Evolutionary conservation across 2,329 filamentous ascomycete species (phyloP).

Genomic region (Fusarium sp.): DNA sequence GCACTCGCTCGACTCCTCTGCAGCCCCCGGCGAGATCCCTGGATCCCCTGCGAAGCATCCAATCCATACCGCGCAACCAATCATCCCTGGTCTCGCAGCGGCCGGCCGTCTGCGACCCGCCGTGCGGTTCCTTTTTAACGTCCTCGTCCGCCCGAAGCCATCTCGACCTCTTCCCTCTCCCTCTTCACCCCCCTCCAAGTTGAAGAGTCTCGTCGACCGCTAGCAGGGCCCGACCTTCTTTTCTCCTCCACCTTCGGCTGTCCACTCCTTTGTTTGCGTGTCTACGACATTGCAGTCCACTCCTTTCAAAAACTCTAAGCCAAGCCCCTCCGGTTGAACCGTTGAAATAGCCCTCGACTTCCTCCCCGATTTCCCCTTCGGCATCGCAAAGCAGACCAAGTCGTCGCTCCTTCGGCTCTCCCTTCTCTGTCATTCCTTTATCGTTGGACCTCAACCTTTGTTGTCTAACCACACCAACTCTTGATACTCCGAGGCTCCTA

Average conservation of each 20-base stretch:
- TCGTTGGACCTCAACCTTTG: constrained; percentile 34
- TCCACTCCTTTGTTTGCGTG: constrained; percentile 47
- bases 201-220: constrained; percentile 44
- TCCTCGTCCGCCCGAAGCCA: constrained; percentile 40
- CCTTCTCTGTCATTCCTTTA: constrained; percentile 42
- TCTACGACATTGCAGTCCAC: constrained; percentile 49
- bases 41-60: constrained; percentile 36
- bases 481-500: constrained; percentile 34
- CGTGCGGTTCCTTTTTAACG: constrained; percentile 46
- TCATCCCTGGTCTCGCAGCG: constrained; percentile 34
- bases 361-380: constrained; percentile 24
- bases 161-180: constrained; percentile 32
- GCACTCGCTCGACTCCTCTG: constrained; percentile 21
- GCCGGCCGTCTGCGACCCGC: constrained; percentile 37
- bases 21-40: constrained; percentile 30
- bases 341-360: constrained; percentile 43
- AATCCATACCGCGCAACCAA: constrained; percentile 40
- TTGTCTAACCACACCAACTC: constrained; percentile 38
- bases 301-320: constrained; percentile 44
- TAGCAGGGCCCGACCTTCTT: constrained; percentile 39
- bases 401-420: constrained; percentile 36
- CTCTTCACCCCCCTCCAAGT: constrained; percentile 40
- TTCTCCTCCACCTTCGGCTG: constrained; percentile 25
- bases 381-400: constrained; percentile 36
- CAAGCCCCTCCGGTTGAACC: constrained; percentile 44